A percentile compares a stretch with the other conserved stretches of the same genome.
phyloP scores from a whole-genome alignment of 208 protist genomes.

The Leishmania mexicana region DNA sequence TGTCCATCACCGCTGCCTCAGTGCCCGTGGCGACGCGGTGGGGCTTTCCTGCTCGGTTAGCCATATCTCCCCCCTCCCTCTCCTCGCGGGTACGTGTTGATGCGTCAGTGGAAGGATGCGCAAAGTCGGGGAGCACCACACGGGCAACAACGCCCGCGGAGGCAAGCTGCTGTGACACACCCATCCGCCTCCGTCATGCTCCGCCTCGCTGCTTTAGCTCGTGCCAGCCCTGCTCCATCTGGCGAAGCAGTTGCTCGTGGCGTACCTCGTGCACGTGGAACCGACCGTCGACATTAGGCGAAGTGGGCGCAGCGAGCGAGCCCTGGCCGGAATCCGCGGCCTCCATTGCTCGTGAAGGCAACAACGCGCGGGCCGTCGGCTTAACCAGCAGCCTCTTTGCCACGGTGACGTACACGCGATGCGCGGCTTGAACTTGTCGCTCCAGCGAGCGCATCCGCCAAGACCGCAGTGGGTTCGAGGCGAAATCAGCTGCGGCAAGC shows the following conservation, averaged over 20 bases:
- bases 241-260: conserved; percentile 23
- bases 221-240: conserved; percentile 29
- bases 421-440: conserved; percentile 17
- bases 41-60: neutral
- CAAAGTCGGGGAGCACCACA: too few relatives aligned
- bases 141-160: neutral
- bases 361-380: neutral
- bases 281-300: neutral
- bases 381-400: conserved; percentile 5
- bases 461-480: neutral
- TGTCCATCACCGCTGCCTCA: neutral
- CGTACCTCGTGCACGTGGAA: conserved; percentile 21
- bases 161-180: neutral
- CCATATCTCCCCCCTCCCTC: neutral
- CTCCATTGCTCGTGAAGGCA: neutral
- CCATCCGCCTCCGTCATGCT: neutral
- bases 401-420: conserved; percentile 18
- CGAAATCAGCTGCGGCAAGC: neutral
- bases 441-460: conserved; percentile 18
- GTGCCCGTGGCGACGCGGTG: neutral
- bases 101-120: too few relatives aligned
- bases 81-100: neutral
- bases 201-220: conserved; percentile 9
- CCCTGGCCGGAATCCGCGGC: neutral
- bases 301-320: neutral